Percentiles rank a stretch among this genome's conserved stretches.
Conservation (phyloP, 1,284 basidiomycete genomes). For the Wolfiporia cocos region DNA sequence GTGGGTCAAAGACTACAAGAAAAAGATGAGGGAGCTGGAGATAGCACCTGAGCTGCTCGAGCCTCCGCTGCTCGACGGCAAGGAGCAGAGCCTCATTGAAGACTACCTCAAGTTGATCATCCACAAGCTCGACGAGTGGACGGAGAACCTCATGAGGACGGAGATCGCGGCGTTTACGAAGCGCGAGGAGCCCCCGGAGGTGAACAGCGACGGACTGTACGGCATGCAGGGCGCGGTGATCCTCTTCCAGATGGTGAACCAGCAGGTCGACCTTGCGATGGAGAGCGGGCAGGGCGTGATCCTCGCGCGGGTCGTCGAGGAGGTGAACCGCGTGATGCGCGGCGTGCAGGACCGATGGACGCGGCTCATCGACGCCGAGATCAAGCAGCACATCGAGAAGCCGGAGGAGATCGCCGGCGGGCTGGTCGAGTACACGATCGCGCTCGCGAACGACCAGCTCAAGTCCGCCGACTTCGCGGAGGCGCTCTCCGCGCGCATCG, state of each 20-base stretch:
- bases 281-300: constrained; percentile 96
- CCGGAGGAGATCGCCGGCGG: constrained; percentile 88
- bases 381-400: constrained; percentile 83
- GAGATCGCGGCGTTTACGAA: constrained; percentile 84
- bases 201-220: constrained; percentile 86
- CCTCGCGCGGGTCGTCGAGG: constrained; percentile 85
- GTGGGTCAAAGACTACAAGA: constrained; percentile 94
- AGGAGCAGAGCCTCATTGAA: constrained; percentile 91
- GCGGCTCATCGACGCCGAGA: constrained; percentile 79
- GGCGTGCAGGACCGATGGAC: constrained; percentile 89
- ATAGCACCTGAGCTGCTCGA: constrained; percentile 79
- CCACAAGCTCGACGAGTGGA: constrained; percentile 97
- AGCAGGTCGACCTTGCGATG: constrained; percentile 92
- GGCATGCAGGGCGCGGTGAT: constrained; percentile 92
- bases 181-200: constrained; percentile 83
- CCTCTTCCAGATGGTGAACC: constrained; percentile 98
- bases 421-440: constrained; percentile 94
- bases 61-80: constrained; percentile 88
- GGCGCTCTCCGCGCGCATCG: constrained; percentile 78
- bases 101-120: constrained; percentile 94
- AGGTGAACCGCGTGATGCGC: constrained; percentile 88
- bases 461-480: constrained; percentile 95
- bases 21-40: constrained; percentile 91
- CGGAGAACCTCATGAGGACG: constrained; percentile 87
- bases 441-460: constrained; percentile 98